Conservation (phyloP, 805 yeast genomes). For the Phaffomyces thermotolerans region DNA sequence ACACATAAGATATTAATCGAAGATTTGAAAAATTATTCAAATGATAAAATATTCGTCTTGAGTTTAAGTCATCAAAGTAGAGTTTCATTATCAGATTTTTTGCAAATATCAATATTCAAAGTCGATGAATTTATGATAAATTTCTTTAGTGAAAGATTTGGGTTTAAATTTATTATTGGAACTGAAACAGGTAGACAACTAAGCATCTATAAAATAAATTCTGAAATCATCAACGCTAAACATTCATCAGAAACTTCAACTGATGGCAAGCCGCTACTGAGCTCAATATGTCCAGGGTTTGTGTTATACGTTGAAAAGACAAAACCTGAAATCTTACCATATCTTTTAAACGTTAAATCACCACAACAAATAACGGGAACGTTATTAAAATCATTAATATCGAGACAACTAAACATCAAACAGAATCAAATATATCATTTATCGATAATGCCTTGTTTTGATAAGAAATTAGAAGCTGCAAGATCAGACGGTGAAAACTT, state of each 20-base stretch:
- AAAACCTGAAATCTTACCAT: conserved; percentile 74
- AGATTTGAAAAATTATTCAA: conserved; percentile 36
- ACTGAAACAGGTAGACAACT: conserved; percentile 74
- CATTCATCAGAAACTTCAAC: background rate
- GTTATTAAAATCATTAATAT: conserved; percentile 49
- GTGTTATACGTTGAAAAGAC: conserved; percentile 93
- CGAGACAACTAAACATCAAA: conserved; percentile 26
- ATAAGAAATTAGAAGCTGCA: conserved; percentile 91
- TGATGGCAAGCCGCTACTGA: conserved; percentile 27
- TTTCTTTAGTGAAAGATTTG: conserved; percentile 52
- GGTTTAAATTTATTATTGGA: conserved; percentile 73
- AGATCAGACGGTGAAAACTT: conserved; percentile 47
- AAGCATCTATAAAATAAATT: conserved; percentile 45
- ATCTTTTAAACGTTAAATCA: conserved; percentile 67
- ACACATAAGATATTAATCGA: conserved; percentile 73
- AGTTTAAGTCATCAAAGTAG: conserved; percentile 84
- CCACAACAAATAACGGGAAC: conserved; percentile 93
- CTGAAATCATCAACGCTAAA: conserved; percentile 26
- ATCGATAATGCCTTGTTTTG: conserved; percentile 94
- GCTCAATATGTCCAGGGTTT: conserved; percentile 93
- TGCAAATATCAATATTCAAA: conserved; percentile 39
- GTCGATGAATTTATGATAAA: conserved; percentile 57
- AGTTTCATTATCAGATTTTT: conserved; percentile 71
- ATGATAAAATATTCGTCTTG: conserved; percentile 49
- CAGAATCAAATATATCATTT: conserved; percentile 58